phyloP scores from a whole-genome alignment of 129 eudicot genomes.

The Mikania micrantha region DNA sequence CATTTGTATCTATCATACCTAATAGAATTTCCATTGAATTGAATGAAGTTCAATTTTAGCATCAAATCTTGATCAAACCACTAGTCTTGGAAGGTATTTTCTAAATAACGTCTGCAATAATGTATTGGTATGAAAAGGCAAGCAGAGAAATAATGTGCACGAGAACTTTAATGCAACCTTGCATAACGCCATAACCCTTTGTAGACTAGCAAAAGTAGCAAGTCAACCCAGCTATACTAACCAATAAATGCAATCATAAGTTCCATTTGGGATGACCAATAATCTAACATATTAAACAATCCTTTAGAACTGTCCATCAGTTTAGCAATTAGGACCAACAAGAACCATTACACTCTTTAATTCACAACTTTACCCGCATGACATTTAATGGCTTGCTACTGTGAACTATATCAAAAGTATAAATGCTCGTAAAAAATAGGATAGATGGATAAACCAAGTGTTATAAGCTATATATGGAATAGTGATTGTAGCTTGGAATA shows the following conservation, averaged over 20 bases:
- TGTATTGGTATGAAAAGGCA: background rate
- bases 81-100: background rate
- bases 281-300: background rate
- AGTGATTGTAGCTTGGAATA: no score
- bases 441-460: constrained; percentile 1
- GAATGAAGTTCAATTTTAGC: constrained; percentile 1
- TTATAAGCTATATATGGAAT: constrained; percentile 1
- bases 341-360: background rate
- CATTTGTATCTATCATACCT: background rate
- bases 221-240: background rate
- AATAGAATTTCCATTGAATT: background rate
- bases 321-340: background rate
- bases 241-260: background rate
- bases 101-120: background rate
- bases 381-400: background rate
- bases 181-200: background rate
- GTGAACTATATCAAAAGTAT: constrained; percentile 1
- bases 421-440: constrained; percentile 12
- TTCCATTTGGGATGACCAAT: background rate
- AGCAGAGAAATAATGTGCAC: constrained; percentile 1
- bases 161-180: background rate
- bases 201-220: background rate
- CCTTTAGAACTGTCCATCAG: background rate
- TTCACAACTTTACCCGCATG: background rate
- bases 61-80: background rate